Conservation (phyloP, 768 basidiomycete species). For the Tricholoma hemisulphureum region DNA sequence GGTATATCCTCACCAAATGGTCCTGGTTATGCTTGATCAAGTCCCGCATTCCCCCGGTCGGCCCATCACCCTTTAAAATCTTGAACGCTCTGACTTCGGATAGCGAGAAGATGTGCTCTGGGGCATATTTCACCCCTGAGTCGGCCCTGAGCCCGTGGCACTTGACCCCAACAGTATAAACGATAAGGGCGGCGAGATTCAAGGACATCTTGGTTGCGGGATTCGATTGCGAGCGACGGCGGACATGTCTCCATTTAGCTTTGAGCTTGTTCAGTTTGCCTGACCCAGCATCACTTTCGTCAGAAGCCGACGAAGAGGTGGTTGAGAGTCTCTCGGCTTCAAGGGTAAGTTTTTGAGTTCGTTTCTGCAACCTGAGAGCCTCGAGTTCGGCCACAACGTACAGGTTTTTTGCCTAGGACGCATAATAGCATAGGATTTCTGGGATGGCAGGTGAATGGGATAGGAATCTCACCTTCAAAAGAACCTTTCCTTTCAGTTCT, state of each 20-base stretch:
- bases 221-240: conserved; percentile 15
- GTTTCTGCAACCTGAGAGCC: conserved; percentile 41
- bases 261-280: conserved; percentile 12
- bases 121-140: conserved; percentile 79
- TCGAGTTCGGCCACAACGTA: conserved; percentile 55
- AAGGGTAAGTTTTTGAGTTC: not conserved
- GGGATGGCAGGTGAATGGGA: not conserved
- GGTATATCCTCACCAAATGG: conserved; percentile 85
- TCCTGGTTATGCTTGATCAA: conserved; percentile 83
- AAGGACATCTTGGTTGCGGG: conserved; percentile 71
- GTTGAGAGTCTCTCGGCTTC: not conserved
- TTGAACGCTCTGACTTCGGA: conserved; percentile 82
- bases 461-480: conserved; percentile 65
- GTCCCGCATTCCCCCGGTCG: conserved; percentile 47
- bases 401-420: conserved; percentile 67
- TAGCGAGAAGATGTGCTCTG: conserved; percentile 90
- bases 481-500: conserved; percentile 69
- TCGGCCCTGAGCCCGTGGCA: conserved; percentile 74
- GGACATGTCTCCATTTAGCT: conserved; percentile 5
- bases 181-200: conserved; percentile 68
- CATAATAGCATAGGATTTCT: no score
- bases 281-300: not conserved
- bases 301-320: not conserved
- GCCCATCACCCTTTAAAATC: conserved; percentile 55
- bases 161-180: conserved; percentile 96